A percentile compares a stretch with the other conserved stretches of the same genome.
Evolutionary conservation across 129 eudicot species (phyloP).

Genomic region (Mikania micrantha): DNA sequence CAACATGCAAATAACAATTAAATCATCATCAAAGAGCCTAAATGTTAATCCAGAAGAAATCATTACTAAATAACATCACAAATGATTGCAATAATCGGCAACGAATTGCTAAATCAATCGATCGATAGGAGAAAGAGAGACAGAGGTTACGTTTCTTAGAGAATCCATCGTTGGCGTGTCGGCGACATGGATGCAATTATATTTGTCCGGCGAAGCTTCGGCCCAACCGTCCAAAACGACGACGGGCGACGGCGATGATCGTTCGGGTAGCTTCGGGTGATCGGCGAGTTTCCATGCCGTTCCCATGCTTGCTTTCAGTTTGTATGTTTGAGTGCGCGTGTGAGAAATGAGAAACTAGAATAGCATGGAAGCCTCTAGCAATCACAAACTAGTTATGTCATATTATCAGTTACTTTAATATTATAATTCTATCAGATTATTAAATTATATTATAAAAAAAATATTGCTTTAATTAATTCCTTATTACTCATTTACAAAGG

Average conservation of each 20-base stretch:
- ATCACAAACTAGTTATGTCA: too few species aligned
- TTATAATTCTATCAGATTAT: too few species aligned
- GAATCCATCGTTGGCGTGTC: constrained; percentile 93
- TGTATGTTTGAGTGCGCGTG: neutral
- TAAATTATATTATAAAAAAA: too few species aligned
- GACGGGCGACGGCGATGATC: constrained; percentile 51
- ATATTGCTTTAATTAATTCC: too few species aligned
- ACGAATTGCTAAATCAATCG: neutral
- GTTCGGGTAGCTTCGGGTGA: constrained; percentile 80
- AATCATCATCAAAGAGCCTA: neutral
- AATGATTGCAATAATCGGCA: neutral
- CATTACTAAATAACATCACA: too few species aligned
- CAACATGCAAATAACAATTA: neutral
- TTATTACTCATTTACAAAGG: too few species aligned
- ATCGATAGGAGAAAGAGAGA: neutral
- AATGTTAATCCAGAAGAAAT: too few species aligned
- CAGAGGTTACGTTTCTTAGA: constrained; percentile 47
- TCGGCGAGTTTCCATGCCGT: constrained; percentile 70
- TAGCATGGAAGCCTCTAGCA: constrained; percentile 24
- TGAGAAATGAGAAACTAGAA: neutral
- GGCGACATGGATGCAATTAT: constrained; percentile 83
- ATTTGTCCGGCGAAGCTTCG: constrained; percentile 68
- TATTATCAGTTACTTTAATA: too few species aligned
- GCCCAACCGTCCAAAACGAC: constrained; percentile 98
- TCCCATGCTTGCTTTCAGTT: constrained; percentile 40